Evolutionary conservation across 768 basidiomycete genomes (phyloP), one percentile per base, ranked within the genome.

Genomic region (Pulveroboletus sp.): DNA sequence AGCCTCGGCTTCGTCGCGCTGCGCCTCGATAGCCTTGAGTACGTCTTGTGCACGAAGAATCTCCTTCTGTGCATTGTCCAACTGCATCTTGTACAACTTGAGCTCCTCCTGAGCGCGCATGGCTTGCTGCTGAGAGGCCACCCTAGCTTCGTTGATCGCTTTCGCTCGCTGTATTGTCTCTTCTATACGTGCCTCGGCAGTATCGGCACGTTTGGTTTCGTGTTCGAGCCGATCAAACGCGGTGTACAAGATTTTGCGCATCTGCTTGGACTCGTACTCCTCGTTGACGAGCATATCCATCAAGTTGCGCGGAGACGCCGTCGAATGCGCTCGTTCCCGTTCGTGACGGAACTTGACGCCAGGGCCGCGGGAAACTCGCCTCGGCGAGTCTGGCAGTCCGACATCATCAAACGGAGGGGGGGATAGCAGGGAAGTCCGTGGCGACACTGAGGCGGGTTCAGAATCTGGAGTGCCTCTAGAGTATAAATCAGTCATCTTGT

Each of bases 1-100:
- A 6, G 71, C 67, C 52, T 82, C 79, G 0, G 80, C 80, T 2
- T 75, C 71, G 12, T 71, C 67, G 2, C 78, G 72, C 36, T 80
- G 74, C 0, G 66, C 65, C 42, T 81, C 76, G 5, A 81, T 67
- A 17, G 72, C 66, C 27, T 73, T 68, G 11, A 83, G 72, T 5
- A 79, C 69, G 4, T 73, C 70, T 52, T 84, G 81, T 0, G 82
- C 82, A 30, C 74, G 72, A 20, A 67, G 60, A 34, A 84, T 81
- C 57, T 84, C 81, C 68, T 70, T 71, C 55, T 84, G 81, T 14
- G 83, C 83, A 29, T 74, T 68, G 16, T 79, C 76, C 23, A 83
- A 64, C 69, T 83, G 80, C 2, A 77, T 42, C 59, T 80, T 83
- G 59, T 82, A 85, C 45, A 82, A 45, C 41, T 69, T 66, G 39